phyloP scores from a whole-genome alignment of 2,329 filamentous ascomycete species.

The Cercospora beticola region DNA sequence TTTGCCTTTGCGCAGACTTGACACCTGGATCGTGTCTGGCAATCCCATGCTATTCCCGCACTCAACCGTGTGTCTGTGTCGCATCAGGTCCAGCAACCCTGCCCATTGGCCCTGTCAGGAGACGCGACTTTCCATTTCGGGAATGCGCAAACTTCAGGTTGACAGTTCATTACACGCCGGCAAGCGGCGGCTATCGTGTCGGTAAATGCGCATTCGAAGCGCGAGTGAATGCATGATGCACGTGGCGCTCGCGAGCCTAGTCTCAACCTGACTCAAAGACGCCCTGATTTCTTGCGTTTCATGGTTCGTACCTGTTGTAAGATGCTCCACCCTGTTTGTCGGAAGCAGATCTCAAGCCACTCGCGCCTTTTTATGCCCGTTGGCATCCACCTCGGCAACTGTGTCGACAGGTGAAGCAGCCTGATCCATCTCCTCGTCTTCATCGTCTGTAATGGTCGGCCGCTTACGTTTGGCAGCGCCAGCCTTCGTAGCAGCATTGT shows the following conservation, averaged over 20 bases:
- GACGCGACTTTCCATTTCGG: background rate
- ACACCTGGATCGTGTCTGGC: background rate
- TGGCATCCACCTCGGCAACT: constrained; percentile 7
- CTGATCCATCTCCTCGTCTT: constrained; percentile 26
- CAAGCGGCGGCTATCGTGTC: background rate
- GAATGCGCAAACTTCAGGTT: background rate
- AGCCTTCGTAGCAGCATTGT: background rate
- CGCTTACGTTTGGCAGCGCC: constrained; percentile 25
- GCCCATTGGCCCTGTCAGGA: background rate
- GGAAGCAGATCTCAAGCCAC: constrained; percentile 11
- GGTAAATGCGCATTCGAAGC: background rate
- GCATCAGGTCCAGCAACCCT: background rate
- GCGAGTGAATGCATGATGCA: constrained; percentile 5
- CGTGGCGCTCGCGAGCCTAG: background rate
- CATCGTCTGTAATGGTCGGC: constrained; percentile 26
- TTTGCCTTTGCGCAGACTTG: background rate
- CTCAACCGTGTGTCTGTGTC: background rate
- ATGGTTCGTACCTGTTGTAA: background rate
- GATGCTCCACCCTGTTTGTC: background rate
- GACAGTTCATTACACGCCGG: background rate
- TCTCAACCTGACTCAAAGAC: constrained; percentile 10
- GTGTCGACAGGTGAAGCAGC: constrained; percentile 14
- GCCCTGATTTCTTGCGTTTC: constrained; percentile 7
- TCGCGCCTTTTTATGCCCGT: constrained; percentile 24
- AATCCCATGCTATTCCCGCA: background rate